Evolutionary conservation across 805 yeast species (phyloP).

Genomic region (Spencermartinsiella europaea): DNA sequence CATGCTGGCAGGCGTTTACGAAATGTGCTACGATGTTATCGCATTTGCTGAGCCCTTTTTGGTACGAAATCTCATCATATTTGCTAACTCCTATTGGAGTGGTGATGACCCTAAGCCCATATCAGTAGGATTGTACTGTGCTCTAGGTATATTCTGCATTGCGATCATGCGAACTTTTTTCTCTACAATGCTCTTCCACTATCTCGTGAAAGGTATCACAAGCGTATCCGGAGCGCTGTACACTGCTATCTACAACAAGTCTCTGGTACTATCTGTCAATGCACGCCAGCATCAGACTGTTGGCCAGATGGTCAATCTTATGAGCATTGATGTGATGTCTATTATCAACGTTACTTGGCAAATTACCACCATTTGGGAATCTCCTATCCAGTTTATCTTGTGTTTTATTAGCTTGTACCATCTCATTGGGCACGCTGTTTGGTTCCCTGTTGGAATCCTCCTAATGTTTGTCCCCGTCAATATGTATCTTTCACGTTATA

Average conservation of each 20-base stretch:
- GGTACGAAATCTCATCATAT: constrained; percentile 36
- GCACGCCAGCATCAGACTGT: constrained; percentile 64
- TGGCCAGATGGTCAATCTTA: constrained; percentile 89
- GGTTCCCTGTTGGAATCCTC: constrained; percentile 84
- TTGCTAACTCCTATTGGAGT: constrained; percentile 44
- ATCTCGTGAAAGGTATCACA: constrained; percentile 73
- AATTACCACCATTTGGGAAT: constrained; percentile 82
- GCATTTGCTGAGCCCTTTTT: constrained; percentile 42
- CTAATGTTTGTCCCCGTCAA: constrained; percentile 75
- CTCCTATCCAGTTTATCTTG: constrained; percentile 79
- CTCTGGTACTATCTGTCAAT: constrained; percentile 61
- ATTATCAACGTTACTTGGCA: constrained; percentile 76
- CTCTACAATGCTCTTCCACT: constrained; percentile 73
- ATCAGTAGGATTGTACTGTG: constrained; percentile 70
- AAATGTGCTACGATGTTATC: constrained; percentile 39
- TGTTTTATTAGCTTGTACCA: constrained; percentile 71
- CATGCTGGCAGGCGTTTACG: constrained; percentile 40
- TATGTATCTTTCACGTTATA: constrained; percentile 58
- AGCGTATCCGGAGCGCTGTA: constrained; percentile 52
- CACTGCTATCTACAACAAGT: constrained; percentile 64
- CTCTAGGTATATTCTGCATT: constrained; percentile 65
- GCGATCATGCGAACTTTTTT: constrained; percentile 74
- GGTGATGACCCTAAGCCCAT: constrained; percentile 43
- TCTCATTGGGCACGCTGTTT: constrained; percentile 82
- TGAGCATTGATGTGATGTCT: constrained; percentile 92